A percentile compares a stretch with the other conserved stretches of the same genome.
phyloP scores from a whole-genome alignment of 2,329 filamentous ascomycete genomes.

The Colletotrichum eleusines region DNA sequence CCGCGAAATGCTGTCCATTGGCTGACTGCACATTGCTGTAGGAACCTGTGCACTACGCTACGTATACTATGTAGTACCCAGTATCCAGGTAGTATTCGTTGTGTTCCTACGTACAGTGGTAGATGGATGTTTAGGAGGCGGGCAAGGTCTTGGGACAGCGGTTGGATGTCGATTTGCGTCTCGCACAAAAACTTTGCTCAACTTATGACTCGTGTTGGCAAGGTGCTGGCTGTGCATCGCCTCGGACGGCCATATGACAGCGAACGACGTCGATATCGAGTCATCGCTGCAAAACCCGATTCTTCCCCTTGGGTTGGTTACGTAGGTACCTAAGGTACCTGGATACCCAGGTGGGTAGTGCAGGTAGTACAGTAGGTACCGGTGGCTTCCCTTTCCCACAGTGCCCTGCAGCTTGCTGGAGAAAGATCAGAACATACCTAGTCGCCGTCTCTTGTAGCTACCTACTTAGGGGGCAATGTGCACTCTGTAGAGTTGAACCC shows the following conservation, averaged over 20 bases:
- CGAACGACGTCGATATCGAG: neutral
- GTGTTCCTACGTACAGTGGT: too few relatives aligned
- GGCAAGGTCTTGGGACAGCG: neutral
- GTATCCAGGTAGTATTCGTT: too few relatives aligned
- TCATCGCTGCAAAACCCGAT: neutral
- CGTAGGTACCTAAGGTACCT: neutral
- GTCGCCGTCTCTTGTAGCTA: too few relatives aligned
- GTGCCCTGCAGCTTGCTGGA: too few relatives aligned
- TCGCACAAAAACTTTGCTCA: neutral
- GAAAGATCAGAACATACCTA: too few relatives aligned
- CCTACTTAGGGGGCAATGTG: too few relatives aligned
- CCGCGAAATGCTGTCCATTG: neutral
- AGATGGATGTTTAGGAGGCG: constrained; percentile 10
- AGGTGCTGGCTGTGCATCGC: constrained; percentile 4
- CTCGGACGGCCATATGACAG: constrained; percentile 7
- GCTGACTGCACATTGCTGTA: constrained; percentile 10
- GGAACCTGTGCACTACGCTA: neutral
- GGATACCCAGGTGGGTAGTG: too few relatives aligned
- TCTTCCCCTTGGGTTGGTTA: neutral
- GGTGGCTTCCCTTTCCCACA: too few relatives aligned
- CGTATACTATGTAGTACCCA: too few relatives aligned
- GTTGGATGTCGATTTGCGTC: neutral
- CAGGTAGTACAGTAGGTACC: too few relatives aligned
- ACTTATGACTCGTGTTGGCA: constrained; percentile 8
- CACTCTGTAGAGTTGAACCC: too few relatives aligned